Base-by-base conservation (phyloP, 2,329 filamentous ascomycete species). In the Cadophora sp. region DNA sequence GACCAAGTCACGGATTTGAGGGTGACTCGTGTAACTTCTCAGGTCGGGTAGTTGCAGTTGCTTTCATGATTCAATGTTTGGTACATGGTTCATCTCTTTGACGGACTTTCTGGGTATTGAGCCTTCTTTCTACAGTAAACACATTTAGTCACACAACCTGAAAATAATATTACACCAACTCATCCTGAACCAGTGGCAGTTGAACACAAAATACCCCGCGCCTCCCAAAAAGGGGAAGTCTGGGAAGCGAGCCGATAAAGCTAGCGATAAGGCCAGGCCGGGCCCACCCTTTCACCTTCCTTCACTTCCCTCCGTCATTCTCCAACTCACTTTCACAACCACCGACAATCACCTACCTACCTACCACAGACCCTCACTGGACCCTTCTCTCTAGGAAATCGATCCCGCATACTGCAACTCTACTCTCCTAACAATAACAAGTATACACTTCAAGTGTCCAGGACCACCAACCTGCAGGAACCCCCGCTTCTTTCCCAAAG, bases 221-320 rank as follows among this genome's bases (percentile, higher is more conserved):
- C 36, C n/a, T n/a, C n/a, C n/a, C 48, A 36, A 39, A 24, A 24
- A 41, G 36, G 55, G 36, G 36, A 41, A 39, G 33, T 20, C 36
- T 58, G 43, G 13, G 55, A 58, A 24, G 55, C 55, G 55, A 58
- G 55, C 33, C 55, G 55, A 58, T 58, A 58, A 58, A 43, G 55
- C 33, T 20, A 41, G 55, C 55, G 55, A 58, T 58, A 58, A 58
- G 55, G 39, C 33, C 36, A 58, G 55, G 27, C 50, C 55, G n/a
- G 24, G 33, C 20, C 53, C n/a, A 16, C 33, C 36, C 24, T 1
- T 5, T 48, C 36, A 8, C 30, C 20, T 39, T 24, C n/a, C 8
- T 58, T 20, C 55, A 39, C 20, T 33, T 58, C 55, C 13, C 33
- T 58, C 55, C 33, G 33, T 41, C 55, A 58, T 24, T 24, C 33